Percentiles rank a stretch among this genome's conserved stretches.
phyloP scores from a whole-genome alignment of 306 rosid species.

The Vachellia pachyceras region DNA sequence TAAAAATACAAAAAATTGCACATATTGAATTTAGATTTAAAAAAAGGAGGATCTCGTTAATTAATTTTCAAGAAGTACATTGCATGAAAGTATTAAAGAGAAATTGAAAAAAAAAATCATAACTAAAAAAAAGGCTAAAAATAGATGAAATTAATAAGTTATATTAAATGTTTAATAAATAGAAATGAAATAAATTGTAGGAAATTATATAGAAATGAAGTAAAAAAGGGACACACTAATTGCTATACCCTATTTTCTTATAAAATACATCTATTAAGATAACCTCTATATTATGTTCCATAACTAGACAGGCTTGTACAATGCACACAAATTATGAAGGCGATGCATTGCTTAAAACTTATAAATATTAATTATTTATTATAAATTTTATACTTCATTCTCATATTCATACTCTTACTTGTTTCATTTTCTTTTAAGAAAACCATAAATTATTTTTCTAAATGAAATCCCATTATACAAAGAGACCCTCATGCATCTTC shows the following conservation, averaged over 20 bases:
- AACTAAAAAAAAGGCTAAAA: not conserved
- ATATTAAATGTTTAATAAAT: not conserved
- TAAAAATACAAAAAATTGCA: too few species aligned
- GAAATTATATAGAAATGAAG: not conserved
- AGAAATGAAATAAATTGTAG: not conserved
- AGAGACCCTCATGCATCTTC: not conserved
- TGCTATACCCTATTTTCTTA: not conserved
- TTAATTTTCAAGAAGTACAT: not conserved
- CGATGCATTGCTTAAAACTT: not conserved
- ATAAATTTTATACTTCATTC: not conserved
- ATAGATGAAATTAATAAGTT: not conserved
- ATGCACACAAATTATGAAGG: not conserved
- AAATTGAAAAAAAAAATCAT: not conserved
- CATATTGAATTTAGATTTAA: not conserved
- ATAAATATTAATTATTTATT: too few species aligned
- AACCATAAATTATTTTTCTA: too few species aligned
- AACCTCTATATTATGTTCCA: not conserved
- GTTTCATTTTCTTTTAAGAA: not conserved
- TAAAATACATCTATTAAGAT: not conserved
- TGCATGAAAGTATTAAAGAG: not conserved
- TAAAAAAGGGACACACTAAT: not conserved
- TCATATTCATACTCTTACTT: too few species aligned
- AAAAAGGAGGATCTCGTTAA: not conserved
- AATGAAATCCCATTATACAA: not conserved
- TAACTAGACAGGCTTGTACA: not conserved